These are phyloP conservation scores for Diaporthe helianthi DNA, from an alignment of 2,329 filamentous ascomycete species.

Conservation along the genomic window DNA sequence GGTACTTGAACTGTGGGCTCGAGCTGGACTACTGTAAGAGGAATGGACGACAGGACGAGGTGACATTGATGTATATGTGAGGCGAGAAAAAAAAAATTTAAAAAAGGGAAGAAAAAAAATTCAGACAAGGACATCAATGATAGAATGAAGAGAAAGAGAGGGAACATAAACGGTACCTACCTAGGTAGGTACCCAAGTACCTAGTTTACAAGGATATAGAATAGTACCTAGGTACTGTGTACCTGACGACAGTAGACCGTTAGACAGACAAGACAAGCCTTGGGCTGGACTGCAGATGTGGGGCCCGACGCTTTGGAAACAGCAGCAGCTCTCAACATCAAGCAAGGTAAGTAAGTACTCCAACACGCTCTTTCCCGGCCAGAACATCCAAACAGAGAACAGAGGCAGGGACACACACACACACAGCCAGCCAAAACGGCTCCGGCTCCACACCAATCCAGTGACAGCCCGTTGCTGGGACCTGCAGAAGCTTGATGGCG, in stretches of 20 bases:
- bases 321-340: neutral
- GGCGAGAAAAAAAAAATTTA: neutral
- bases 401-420: neutral
- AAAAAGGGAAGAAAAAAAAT: neutral
- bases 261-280: neutral
- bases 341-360: neutral
- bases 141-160: neutral
- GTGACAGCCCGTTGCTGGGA: constrained; percentile 6
- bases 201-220: too few relatives aligned
- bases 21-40: constrained; percentile 13
- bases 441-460: constrained; percentile 1
- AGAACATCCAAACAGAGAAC: neutral
- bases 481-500: constrained; percentile 26
- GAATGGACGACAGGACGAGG: neutral
- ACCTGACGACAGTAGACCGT: too few relatives aligned
- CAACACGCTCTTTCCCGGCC: neutral
- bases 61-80: neutral
- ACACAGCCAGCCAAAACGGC: neutral
- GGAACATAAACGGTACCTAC: too few relatives aligned
- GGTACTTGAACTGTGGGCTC: constrained; percentile 23
- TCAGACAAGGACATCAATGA: neutral
- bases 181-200: neutral
- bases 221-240: too few relatives aligned
- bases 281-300: constrained; percentile 15
- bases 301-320: neutral